Base-by-base conservation (phyloP, 1,284 basidiomycete species). In the Cryptococcus sp. region DNA sequence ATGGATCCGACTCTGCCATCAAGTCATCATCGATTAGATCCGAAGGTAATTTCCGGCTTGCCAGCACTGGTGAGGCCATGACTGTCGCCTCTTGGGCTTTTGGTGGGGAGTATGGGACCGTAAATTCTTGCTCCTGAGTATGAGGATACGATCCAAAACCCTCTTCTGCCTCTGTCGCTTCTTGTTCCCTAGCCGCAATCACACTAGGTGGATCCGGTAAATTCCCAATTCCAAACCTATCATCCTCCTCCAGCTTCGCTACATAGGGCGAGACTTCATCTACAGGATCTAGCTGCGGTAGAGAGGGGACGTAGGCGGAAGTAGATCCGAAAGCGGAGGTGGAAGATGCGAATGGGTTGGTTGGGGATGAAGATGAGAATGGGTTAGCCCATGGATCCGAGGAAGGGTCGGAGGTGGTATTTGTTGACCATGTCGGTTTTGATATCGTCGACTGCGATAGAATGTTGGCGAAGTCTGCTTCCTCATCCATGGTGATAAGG, bases 361-460 rank as follows among this genome's bases (percentile, higher is more conserved):
- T 16, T 9, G 32, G 32, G n/a, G 62, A 49, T 9, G 53, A 45
- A 22, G 60, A 59, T 14, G 68, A 62, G 62, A 76, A 76, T 22
- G 74, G 74, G 59, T 76, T 74, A 11, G 72, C 73, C 67, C 73
- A 76, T 49, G 74, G 72, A 51, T 75, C 71, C 28, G 57, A 28
- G 5, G 44, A 48, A 18, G 52, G 46, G 31, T 46, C 23, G 13
- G 45, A 25, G 34, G 40, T 10, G 1, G 55, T 49, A 19, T 14
- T 41, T 7, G 39, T 23, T 46, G 54, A 56, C 56, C 66, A 67
- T n/a, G 57, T 47, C 0, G 70, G 71, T 22, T 51, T 51, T 7
- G 63, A 59, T 3, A 59, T 49, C 7, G 60, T 60, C 4, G 70
- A 68, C 45, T 66, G 64, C 2, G 70, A 66, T 19, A 73, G 57